Conservation (phyloP, 2,329 filamentous ascomycete genomes). For the Xylariaceae sp. region DNA sequence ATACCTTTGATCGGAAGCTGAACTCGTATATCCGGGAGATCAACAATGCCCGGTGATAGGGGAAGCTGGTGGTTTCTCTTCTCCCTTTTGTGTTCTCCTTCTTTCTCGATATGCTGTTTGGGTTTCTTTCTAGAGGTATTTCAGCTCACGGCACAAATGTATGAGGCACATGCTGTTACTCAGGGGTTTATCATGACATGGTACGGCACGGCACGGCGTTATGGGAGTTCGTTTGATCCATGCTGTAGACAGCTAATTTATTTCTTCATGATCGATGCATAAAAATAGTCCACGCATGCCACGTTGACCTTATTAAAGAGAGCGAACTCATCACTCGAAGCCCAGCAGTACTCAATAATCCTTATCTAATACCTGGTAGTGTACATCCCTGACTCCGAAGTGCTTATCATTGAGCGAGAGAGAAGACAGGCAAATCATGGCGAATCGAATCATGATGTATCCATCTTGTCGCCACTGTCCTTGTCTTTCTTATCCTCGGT, state of each 20-base stretch:
- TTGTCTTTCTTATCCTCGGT: constrained; percentile 44
- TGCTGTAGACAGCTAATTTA: constrained; percentile 1
- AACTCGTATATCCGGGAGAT: constrained; percentile 72
- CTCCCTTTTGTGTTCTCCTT: background rate
- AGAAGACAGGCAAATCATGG: constrained; percentile 3
- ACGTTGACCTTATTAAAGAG: background rate
- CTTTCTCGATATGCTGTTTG: background rate
- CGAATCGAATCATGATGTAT: constrained; percentile 60
- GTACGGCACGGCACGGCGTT: constrained; percentile 26
- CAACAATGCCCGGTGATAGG: constrained; percentile 51
- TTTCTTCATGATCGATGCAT: constrained; percentile 4
- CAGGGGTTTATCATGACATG: constrained; percentile 14
- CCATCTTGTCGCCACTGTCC: constrained; percentile 75
- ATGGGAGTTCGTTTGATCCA: constrained; percentile 14
- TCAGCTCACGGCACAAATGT: background rate
- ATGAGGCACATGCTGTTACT: constrained; percentile 1
- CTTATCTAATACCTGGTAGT: constrained; percentile 25
- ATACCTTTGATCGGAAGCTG: constrained; percentile 86
- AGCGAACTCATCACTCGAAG: constrained; percentile 10
- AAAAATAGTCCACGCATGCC: constrained; percentile 4
- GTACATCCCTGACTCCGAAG: constrained; percentile 28
- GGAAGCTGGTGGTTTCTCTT: background rate
- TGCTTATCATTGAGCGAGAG: constrained; percentile 3
- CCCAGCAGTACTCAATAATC: constrained; percentile 15
- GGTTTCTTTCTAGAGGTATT: background rate